Base-by-base conservation (phyloP, 805 yeast species). In the Teunomyces barrocoloradensis region DNA sequence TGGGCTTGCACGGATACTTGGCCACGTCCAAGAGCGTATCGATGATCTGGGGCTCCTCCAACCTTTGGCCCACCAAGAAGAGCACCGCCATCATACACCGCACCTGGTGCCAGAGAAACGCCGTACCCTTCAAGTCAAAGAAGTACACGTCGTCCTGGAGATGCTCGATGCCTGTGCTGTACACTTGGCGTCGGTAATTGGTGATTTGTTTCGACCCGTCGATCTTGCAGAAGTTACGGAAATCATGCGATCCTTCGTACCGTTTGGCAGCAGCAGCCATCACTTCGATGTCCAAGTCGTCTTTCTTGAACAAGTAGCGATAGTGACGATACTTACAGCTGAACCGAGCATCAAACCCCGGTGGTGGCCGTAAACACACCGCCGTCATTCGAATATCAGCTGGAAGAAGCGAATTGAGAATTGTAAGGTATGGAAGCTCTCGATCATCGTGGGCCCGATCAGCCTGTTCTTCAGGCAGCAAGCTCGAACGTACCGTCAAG, bases 81-180 rank as follows among this genome's bases (percentile, higher is more conserved):
- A 94, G 63, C 9, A 87, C 73, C 0, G 96, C 96, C 71, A 90
- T 80, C 94, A 94, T 94, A 55, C 96, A 90, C 48, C 99, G 79
- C 15, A 94, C 99, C 66, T 94, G 99, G 63, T 94, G 98, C 98
- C 98, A 94, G 47, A 94, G 68, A 56, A 94, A 94, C 6, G 98
- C 99, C 1, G 87, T 74, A 0, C 99, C 99, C 52, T 79, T 75
- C 45, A 94, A 69, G 61, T 89, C 90, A 63, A 92, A 82, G 47
- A 83, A 84, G 58, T 74, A 87, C 46, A 79, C 73, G 4, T 78
- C 80, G 28, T 73, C 71, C 46, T 63, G 55, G 9, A 61, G 54
- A 17, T 57, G 67, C 10, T 71, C 52, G 10, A 88, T 83, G 6
- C 72, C 63, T 0, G 89, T 74, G 43, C 72, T 65, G 34, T 77